A percentile compares a stretch with the other conserved stretches of the same genome.
Conservation (phyloP, 371 early-diverging fungal genomes). For the Rhizomucor pusillus region DNA sequence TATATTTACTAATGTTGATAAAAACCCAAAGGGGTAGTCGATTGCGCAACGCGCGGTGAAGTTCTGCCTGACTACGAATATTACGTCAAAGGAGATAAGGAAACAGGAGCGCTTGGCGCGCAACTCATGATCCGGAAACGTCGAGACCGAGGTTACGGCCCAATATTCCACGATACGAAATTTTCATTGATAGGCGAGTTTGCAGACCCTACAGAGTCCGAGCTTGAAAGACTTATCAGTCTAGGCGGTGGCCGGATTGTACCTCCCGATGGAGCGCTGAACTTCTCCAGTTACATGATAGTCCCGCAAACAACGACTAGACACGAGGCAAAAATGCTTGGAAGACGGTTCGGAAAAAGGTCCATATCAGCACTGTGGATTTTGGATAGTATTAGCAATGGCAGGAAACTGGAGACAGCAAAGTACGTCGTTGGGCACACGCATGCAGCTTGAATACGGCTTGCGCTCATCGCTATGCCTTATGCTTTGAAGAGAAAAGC, state of each 20-base stretch:
- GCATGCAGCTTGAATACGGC: no score
- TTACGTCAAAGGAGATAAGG: constrained; percentile 2
- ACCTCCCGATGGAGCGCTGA: background rate
- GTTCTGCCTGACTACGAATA: constrained; percentile 6
- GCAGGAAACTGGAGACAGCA: no score
- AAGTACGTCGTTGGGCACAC: no score
- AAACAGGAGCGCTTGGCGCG: background rate
- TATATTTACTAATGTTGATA: no score
- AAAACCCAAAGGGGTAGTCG: constrained; percentile 4
- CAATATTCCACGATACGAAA: background rate
- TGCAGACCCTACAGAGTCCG: background rate
- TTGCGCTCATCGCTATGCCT: no score
- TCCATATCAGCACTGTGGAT: background rate
- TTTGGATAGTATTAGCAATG: background rate
- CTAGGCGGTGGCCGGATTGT: constrained; percentile 3
- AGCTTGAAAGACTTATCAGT: constrained; percentile 2
- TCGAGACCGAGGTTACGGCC: background rate
- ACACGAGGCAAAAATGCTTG: background rate
- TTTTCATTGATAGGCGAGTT: constrained; percentile 5
- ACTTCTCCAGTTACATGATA: background rate
- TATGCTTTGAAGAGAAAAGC: no score
- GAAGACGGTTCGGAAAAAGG: background rate
- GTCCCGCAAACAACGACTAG: background rate
- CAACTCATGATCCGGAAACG: background rate
- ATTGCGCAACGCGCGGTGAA: background rate